Evolutionary conservation across 1,139 yeast genomes (phyloP).

Genomic region (Candida sanyaensis): DNA sequence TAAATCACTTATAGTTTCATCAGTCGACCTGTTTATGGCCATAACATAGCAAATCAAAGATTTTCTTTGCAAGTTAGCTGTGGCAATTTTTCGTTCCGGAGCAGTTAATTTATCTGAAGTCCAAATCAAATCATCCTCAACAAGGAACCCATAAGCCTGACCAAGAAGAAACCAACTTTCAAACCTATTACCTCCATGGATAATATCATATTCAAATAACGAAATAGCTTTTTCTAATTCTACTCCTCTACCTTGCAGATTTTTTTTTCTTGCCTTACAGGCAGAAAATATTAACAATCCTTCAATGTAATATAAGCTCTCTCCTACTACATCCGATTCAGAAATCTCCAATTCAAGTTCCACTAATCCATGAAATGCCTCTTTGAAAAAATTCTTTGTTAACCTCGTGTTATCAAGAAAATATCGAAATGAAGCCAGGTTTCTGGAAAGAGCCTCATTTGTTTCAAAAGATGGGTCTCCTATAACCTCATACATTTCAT

Average conservation of each 20-base stretch:
- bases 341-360: conserved; percentile 21
- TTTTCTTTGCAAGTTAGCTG: conserved; percentile 68
- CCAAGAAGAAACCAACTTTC: conserved; percentile 90
- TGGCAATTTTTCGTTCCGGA: conserved; percentile 58
- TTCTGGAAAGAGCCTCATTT: conserved; percentile 38
- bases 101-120: conserved; percentile 80
- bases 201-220: conserved; percentile 65
- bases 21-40: conserved; percentile 60
- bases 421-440: conserved; percentile 45
- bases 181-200: conserved; percentile 64
- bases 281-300: conserved; percentile 68
- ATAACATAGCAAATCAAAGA: conserved; percentile 73
- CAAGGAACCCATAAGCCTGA: conserved; percentile 74
- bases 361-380: conserved; percentile 59
- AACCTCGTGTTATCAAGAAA: conserved; percentile 53
- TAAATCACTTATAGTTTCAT: conserved; percentile 18
- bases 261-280: conserved; percentile 67
- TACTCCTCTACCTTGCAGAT: conserved; percentile 77
- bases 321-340: conserved; percentile 20
- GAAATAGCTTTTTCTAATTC: conserved; percentile 77
- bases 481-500: conserved; percentile 68
- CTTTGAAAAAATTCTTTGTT: conserved; percentile 51
- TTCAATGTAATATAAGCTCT: conserved; percentile 73
- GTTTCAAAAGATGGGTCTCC: conserved; percentile 61
- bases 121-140: conserved; percentile 90